These are phyloP conservation scores for Protea cynaroides DNA, from an alignment of 164 flowering plant species.

Conservation along the genomic window DNA sequence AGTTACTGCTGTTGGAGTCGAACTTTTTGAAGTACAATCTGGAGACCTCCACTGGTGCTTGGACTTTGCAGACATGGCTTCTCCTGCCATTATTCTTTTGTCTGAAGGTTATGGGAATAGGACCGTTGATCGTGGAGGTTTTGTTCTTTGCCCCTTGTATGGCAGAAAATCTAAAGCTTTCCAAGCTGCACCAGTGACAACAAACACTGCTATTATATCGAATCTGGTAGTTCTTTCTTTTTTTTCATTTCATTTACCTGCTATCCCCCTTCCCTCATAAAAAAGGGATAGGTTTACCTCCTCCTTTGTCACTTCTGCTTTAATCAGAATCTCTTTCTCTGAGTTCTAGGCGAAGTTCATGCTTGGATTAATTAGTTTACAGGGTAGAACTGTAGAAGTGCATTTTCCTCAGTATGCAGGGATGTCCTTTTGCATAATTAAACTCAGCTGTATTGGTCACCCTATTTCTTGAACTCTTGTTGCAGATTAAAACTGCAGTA, in stretches of 20 bases:
- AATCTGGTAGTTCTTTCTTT: conserved; percentile 50
- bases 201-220: conserved; percentile 69
- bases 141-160: conserved; percentile 89
- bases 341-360: too few species aligned
- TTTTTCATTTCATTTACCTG: background rate
- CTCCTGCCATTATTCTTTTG: conserved; percentile 76
- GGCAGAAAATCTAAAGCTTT: conserved; percentile 98
- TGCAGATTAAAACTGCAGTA: conserved; percentile 91
- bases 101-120: conserved; percentile 75
- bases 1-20: conserved; percentile 83
- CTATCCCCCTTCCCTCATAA: too few species aligned
- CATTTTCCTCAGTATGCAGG: background rate
- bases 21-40: conserved; percentile 62
- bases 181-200: conserved; percentile 79
- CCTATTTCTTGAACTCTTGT: conserved; percentile 10
- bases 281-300: too few species aligned
- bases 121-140: conserved; percentile 65
- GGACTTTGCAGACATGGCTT: conserved; percentile 96
- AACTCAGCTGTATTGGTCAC: conserved; percentile 4
- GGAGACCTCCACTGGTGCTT: conserved; percentile 94
- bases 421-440: background rate
- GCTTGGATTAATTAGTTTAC: too few species aligned
- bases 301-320: too few species aligned
- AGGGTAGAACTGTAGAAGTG: background rate
- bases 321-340: too few species aligned